Evolutionary conservation across 768 basidiomycete genomes (phyloP).

Genomic region (Neoboletus brunneissimus): DNA sequence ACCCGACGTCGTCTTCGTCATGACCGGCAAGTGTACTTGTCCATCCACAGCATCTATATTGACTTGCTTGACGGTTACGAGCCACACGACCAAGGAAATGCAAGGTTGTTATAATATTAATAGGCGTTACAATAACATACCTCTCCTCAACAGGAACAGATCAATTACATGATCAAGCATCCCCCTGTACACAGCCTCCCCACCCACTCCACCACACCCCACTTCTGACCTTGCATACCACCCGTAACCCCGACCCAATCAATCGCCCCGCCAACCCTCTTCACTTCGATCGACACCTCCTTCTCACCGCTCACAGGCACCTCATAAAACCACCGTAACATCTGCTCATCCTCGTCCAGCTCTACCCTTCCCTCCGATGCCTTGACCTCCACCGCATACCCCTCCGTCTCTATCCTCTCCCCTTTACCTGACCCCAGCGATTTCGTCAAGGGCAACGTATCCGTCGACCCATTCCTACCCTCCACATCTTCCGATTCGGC

Average conservation of each 20-base stretch:
- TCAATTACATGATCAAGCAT: constrained; percentile 25
- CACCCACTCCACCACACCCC: constrained; percentile 4
- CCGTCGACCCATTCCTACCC: constrained; percentile 15
- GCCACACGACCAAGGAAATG: background rate
- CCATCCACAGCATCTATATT: background rate
- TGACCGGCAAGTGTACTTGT: background rate
- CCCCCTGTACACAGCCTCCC: constrained; percentile 15
- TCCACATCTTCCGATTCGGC: background rate
- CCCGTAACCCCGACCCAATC: constrained; percentile 10
- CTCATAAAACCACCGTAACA: constrained; percentile 49
- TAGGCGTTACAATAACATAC: constrained; percentile 8
- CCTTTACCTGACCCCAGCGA: background rate
- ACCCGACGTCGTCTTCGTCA: constrained; percentile 1
- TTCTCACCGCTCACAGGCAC: constrained; percentile 28
- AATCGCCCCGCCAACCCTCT: constrained; percentile 41
- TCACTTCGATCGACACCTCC: constrained; percentile 41
- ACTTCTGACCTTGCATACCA: background rate
- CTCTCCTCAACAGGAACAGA: background rate
- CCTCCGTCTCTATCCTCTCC: constrained; percentile 15
- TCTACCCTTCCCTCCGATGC: constrained; percentile 48
- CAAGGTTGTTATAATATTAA: background rate
- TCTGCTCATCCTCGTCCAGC: constrained; percentile 48
- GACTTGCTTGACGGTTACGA: background rate
- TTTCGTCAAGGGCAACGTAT: constrained; percentile 6
- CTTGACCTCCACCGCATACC: constrained; percentile 42